Conservation (phyloP, 2,329 filamentous ascomycete species). For the Tolypocladium tundrense region DNA sequence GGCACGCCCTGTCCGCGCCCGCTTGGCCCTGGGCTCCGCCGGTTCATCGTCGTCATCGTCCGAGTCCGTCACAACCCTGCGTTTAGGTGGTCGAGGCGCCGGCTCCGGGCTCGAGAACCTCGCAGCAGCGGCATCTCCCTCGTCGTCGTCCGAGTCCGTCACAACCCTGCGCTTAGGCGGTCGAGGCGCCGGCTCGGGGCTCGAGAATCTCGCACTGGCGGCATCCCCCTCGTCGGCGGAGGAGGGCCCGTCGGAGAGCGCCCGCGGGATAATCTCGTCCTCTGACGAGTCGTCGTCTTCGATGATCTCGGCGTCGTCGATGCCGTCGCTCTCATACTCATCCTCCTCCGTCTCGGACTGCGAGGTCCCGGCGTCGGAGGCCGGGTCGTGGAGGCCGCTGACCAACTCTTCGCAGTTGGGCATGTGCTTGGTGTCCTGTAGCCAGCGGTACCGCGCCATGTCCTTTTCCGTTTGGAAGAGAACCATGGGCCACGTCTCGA, state of each 20-base stretch:
- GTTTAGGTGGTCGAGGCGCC: slow-evolving; percentile 3
- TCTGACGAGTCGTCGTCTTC: slow-evolving; percentile 13
- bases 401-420: neutral
- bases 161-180: slow-evolving; percentile 14
- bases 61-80: slow-evolving; percentile 18
- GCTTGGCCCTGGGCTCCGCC: slow-evolving; percentile 11
- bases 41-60: slow-evolving; percentile 14
- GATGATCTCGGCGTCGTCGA: slow-evolving; percentile 23
- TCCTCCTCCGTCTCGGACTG: slow-evolving; percentile 7
- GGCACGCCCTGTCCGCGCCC: slow-evolving; percentile 9
- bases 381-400: slow-evolving; percentile 6
- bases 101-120: slow-evolving; percentile 21
- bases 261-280: slow-evolving; percentile 2
- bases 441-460: slow-evolving; percentile 7
- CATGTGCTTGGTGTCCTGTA: slow-evolving; percentile 5
- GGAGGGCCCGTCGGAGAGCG: neutral
- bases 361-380: neutral
- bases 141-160: slow-evolving; percentile 8
- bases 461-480: slow-evolving; percentile 13
- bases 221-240: slow-evolving; percentile 5
- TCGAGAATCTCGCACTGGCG: slow-evolving; percentile 16
- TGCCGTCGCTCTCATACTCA: slow-evolving; percentile 29
- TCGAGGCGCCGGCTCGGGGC: slow-evolving; percentile 11
- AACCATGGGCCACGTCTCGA: slow-evolving; percentile 19
- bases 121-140: slow-evolving; percentile 5